Percentiles rank a stretch among this genome's conserved stretches.
These are phyloP conservation scores for Russula olivacea DNA, from an alignment of 768 basidiomycete genomes.

Conservation along the genomic window DNA sequence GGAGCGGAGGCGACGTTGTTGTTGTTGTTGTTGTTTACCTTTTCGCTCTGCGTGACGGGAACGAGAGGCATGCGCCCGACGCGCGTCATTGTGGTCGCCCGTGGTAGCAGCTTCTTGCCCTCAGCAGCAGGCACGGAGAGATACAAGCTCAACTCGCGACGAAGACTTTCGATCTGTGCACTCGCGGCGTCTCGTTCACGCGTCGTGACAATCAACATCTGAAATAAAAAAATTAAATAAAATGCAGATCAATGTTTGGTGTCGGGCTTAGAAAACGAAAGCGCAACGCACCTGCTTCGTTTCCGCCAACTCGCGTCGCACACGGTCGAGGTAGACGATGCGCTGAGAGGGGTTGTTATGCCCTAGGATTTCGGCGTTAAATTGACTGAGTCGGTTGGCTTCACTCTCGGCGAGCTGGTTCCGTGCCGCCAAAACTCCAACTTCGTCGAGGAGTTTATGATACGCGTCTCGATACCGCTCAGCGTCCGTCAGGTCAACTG, in stretches of 20 bases:
- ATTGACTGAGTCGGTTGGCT: constrained; percentile 61
- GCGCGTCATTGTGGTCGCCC: constrained; percentile 32
- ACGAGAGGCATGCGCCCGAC: constrained; percentile 31
- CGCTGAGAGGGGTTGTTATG: constrained; percentile 82
- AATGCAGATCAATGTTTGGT: not conserved
- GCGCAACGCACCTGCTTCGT: constrained; percentile 66
- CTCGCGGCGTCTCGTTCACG: constrained; percentile 32
- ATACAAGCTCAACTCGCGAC: constrained; percentile 34
- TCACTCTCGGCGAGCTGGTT: constrained; percentile 81
- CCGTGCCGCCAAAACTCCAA: constrained; percentile 56
- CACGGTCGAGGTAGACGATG: constrained; percentile 80
- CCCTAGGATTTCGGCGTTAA: constrained; percentile 81
- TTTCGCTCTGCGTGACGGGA: constrained; percentile 26
- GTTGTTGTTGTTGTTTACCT: constrained; percentile 5
- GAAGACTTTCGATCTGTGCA: constrained; percentile 31
- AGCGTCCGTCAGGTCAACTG: constrained; percentile 50
- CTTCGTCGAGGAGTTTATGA: constrained; percentile 53
- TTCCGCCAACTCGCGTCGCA: constrained; percentile 74
- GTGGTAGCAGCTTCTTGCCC: constrained; percentile 29
- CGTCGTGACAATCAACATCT: constrained; percentile 32
- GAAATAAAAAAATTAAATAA: not conserved
- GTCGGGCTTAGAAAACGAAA: not conserved
- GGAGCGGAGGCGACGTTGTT: not conserved
- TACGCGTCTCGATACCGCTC: constrained; percentile 71
- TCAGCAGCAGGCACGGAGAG: constrained; percentile 32